phyloP scores from a whole-genome alignment of 768 basidiomycete genomes.

The Agrocybe chaxingu region DNA sequence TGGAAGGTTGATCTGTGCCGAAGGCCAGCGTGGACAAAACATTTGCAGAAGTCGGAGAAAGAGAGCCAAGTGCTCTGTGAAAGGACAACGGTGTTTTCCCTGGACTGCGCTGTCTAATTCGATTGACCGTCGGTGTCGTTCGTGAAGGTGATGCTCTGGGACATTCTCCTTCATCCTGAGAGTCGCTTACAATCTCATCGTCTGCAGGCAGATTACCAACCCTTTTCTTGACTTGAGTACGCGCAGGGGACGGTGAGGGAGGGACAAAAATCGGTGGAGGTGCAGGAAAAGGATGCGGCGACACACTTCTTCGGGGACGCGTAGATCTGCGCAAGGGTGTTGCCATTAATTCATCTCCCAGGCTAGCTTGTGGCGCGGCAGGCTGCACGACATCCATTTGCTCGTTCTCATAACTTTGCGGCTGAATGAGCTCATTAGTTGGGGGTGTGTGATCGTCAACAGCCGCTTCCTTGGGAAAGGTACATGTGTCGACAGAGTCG shows the following conservation, averaged over 20 bases:
- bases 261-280: slow-evolving; percentile 4
- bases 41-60: slow-evolving; percentile 56
- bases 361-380: too few relatives aligned
- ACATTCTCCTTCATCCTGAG: slow-evolving; percentile 17
- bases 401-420: too few relatives aligned
- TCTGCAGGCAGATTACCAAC: slow-evolving; percentile 1
- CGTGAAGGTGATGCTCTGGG: slow-evolving; percentile 13
- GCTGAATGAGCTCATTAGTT: too few relatives aligned
- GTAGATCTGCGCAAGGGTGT: slow-evolving; percentile 35
- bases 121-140: slow-evolving; percentile 7
- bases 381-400: too few relatives aligned
- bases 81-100: slow-evolving; percentile 17
- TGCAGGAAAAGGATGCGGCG: slow-evolving; percentile 20
- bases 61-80: slow-evolving; percentile 45
- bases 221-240: slow-evolving; percentile 19
- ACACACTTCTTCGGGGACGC: slow-evolving; percentile 34
- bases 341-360: slow-evolving; percentile 9
- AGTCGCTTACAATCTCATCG: slow-evolving; percentile 18
- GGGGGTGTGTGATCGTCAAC: too few relatives aligned
- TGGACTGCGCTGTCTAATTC: slow-evolving; percentile 20
- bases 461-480: too few relatives aligned
- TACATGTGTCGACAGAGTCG: too few relatives aligned
- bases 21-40: slow-evolving; percentile 23
- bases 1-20: slow-evolving; percentile 2
- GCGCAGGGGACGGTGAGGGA: slow-evolving; percentile 18